Percentiles rank a stretch among this genome's conserved stretches.
Evolutionary conservation across 805 yeast genomes (phyloP).

Genomic region (Myxozyma mucilagina): DNA sequence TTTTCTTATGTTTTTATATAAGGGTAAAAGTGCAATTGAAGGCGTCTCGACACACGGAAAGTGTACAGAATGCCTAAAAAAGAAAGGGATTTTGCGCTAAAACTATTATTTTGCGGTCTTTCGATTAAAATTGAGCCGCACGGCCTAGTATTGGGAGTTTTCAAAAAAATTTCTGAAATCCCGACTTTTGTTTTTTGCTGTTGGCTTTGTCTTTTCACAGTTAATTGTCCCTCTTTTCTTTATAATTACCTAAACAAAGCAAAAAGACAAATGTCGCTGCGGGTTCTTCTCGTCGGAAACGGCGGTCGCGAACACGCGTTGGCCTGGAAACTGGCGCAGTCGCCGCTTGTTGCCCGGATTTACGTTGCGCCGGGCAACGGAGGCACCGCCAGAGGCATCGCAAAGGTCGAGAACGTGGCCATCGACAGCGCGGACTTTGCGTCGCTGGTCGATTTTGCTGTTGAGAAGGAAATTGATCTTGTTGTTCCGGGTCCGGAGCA

Average conservation of each 20-base stretch:
- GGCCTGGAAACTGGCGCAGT: slow-evolving; percentile 85
- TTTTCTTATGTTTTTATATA: background rate
- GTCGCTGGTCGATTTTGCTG: slow-evolving; percentile 71
- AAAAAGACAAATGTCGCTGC: slow-evolving; percentile 1
- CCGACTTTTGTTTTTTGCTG: background rate
- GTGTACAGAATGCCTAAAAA: background rate
- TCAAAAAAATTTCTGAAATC: background rate
- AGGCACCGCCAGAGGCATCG: slow-evolving; percentile 63
- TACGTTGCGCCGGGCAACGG: slow-evolving; percentile 92
- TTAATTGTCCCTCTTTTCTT: too few species aligned
- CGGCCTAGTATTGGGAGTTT: background rate
- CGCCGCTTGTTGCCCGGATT: slow-evolving; percentile 66
- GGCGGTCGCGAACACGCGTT: slow-evolving; percentile 99
- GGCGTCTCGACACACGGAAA: too few species aligned
- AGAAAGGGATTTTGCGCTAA: background rate
- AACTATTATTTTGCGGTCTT: background rate
- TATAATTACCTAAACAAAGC: background rate
- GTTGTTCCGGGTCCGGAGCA: slow-evolving; percentile 99
- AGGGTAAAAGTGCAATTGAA: background rate
- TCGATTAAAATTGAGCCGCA: background rate
- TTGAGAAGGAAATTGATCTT: slow-evolving; percentile 60
- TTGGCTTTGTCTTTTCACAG: background rate
- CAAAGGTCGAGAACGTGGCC: slow-evolving; percentile 68
- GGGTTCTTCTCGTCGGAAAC: slow-evolving; percentile 81
- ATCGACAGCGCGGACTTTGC: slow-evolving; percentile 72